Evolutionary conservation across 192 early-diverging fungal genomes (phyloP), one percentile per base, ranked within the genome.

Genomic region (Mortierella hygrophila): DNA sequence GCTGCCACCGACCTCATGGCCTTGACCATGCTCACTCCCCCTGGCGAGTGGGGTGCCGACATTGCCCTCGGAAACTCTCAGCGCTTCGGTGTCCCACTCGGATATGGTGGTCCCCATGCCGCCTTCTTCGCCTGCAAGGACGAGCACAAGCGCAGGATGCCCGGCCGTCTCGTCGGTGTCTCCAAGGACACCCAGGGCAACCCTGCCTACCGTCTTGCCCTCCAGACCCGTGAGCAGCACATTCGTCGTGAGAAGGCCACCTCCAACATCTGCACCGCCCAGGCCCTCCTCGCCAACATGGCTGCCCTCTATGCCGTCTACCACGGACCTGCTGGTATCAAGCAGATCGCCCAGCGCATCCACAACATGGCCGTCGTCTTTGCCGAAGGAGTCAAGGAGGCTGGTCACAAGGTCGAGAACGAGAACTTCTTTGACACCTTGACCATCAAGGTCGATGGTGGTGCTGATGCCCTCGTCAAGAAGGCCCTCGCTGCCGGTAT

Each of bases 271-370:
- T 99, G 99, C 92, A 99, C 99, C 0, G 97, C 99, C 32, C 99
- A 99, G 89, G 99, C 98, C 44, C 93, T 99, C 73, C 92, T 99
- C 72, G 99, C 99, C 75, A 99, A 99, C 93, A 99, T 99, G 98
- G 93, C 97, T 44, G 99, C 97, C 68, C 98, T 99, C 96, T 99
- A 99, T 82, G 97, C 96, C 38, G 96, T 99, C 70, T 99, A 99
- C 91, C 99, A 99, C 88, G 99, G 99, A 60, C 98, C 99, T 42
- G 89, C 95, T 88, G 98, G 99, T 47, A 91, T 99, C 75, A 92
- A 91, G 80, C 92, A 91, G 26, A 99, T 99, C 88, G 98, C 97
- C 52, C 91, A 96, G 83, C 95, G 97, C 74, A 95, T 99, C 75
- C 97, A 99, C 91, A 94, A 94, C 90, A 92, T 99, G 85, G 97